Evolutionary conservation across 306 rosid genomes (phyloP), one percentile per base, ranked within the genome.

Genomic region (Quillaja saponaria): DNA sequence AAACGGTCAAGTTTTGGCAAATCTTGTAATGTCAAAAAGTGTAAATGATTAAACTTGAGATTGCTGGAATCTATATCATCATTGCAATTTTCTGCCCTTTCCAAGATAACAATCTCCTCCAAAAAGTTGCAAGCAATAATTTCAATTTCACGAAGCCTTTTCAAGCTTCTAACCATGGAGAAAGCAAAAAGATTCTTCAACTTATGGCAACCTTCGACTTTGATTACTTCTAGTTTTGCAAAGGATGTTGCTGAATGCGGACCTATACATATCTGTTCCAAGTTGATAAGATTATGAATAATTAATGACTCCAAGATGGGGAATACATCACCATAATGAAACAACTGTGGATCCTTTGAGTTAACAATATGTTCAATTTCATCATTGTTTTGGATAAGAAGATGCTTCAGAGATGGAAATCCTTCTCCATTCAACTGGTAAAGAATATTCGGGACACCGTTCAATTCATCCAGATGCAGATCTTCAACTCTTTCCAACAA

Each of bases 21-120:
- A 69, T 60, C 13, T 74, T 49, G 51, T 21, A 60, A 57, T 13
- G 41, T 68, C 38, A 78, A 52, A 49, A 63, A 71, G 40, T 10
- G 40, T 10, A 37, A 37, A 6, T 37, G 40, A 5, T 6, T 6
- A 37, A 37, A 37, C 40, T 37, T 10, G 10, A 37, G 7, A 6
- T 37, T 37, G 40, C 10, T 10, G 10, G 10, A 37, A 37, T 37
- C 40, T 5, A 37, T 10, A 10, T 37, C 10, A 10, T 5, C 59
- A 48, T 74, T n/a, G n/a, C n/a, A 65, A 11, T 18, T 53, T 19
- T 28, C 34, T 9, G 13, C 54, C 14, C 6, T 47, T 63, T 10
- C 45, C 56, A 18, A 34, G 28, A 34, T 14, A 19, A 67, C 10
- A 12, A 67, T 57, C 33, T 31, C 41, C 3, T 60, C 40, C 19